Evolutionary conservation across 2,329 filamentous ascomycete species (phyloP), one percentile per base, ranked within the genome.

Genomic region (Cladophialophora chaetospira): DNA sequence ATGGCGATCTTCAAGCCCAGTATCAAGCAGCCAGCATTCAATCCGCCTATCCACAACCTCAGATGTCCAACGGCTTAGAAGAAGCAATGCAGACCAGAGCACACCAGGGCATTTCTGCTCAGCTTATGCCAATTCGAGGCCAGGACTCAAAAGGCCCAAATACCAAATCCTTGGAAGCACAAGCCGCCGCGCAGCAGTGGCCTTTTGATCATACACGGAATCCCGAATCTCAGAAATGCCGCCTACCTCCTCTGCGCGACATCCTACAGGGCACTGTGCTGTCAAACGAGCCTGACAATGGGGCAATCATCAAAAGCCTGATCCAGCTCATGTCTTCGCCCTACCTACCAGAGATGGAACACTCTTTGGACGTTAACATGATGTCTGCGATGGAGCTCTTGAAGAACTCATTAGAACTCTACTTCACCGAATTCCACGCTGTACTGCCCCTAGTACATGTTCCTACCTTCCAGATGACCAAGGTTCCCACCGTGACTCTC

Each of bases 161-260:
- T 25, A 33, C 25, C 35, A 49, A 56, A 11, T 29, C 33, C 4
- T 31, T 31, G 10, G 55, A 58, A n/a, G 40, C 44, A 11, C 59
- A 56, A 21, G 5, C 43, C 19, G 31, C 17, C 9, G 38, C 49
- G 31, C 59, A 62, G 17, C 59, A 58, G 40, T 62, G 59, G 59
- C 59, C 59, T n/a, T 62, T 62, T 33, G 59, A 62, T 38, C 59
- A 62, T 23, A 58, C 55, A 13, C 48, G 55, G 26, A 53, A 62
- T 28, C 47, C 52, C 9, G 52, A 58, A 36, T 44, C 48, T 17
- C 55, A 53, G 28, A 56, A 53, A 35, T 55, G 55, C 46, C 48
- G 47, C n/a, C 31, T 62, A 9, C 59, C 59, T 21, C 59, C 59
- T 9, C 43, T 62, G 21, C 55, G 59, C 17, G 55, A 62, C 28